Conservation (phyloP, 2,329 filamentous ascomycete species). For the Dothideomycetidae sp. region DNA sequence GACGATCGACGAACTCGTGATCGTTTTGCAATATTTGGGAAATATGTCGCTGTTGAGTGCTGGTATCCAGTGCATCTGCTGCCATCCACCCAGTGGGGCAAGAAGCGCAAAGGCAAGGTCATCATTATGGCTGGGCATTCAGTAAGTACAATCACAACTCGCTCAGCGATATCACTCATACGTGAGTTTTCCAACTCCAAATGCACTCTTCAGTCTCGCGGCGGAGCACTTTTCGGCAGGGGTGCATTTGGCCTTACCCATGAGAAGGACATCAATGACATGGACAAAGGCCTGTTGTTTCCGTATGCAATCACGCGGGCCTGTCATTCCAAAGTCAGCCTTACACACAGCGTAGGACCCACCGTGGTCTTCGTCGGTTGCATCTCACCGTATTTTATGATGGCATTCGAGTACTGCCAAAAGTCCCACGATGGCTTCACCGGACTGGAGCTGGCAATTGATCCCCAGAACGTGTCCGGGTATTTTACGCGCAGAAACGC, state of each 20-base stretch:
- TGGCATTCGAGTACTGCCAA: conserved; percentile 58
- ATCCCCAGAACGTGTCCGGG: conserved; percentile 63
- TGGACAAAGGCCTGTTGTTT: conserved; percentile 47
- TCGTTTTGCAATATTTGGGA: conserved; percentile 41
- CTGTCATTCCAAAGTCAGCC: not conserved
- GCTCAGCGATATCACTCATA: not conserved
- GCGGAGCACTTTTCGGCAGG: conserved; percentile 27
- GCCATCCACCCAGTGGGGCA: conserved; percentile 27
- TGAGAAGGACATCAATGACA: conserved; percentile 44
- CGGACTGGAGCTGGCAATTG: conserved; percentile 69
- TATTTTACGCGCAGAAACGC: conserved; percentile 64
- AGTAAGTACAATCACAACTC: not conserved
- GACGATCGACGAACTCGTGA: conserved; percentile 33
- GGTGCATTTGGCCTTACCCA: conserved; percentile 34
- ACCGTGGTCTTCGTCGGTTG: conserved; percentile 42
- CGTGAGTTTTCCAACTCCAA: conserved; percentile 37
- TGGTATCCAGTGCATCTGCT: conserved; percentile 47
- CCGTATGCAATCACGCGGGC: conserved; percentile 47
- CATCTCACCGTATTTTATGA: no score
- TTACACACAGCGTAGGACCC: not conserved
- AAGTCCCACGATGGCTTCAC: conserved; percentile 65
- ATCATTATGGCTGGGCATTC: conserved; percentile 23
- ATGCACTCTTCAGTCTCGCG: conserved; percentile 37
- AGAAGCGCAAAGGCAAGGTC: conserved; percentile 40
- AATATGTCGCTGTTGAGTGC: conserved; percentile 35